These are phyloP conservation scores for Arthrobotrys sphaeroides DNA, from an alignment of 2,329 filamentous ascomycete species.

Conservation along the genomic window DNA sequence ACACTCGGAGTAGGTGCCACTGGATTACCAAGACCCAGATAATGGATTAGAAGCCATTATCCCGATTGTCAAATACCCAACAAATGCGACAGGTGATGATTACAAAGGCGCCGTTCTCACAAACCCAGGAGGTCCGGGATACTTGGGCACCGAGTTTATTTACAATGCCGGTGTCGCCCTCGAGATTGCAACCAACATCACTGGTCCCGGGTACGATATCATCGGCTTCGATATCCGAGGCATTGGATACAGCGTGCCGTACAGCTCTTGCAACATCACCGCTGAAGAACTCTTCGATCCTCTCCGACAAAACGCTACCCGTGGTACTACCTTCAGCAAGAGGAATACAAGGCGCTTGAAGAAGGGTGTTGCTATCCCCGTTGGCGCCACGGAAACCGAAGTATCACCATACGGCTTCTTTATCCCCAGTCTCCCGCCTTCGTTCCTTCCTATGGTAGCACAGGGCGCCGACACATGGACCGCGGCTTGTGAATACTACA, in stretches of 20 bases:
- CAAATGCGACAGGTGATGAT: conserved; percentile 56
- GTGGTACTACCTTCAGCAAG: background rate
- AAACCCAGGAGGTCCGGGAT: conserved; percentile 65
- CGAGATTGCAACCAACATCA: conserved; percentile 3
- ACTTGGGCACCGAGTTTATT: conserved; percentile 62
- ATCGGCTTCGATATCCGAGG: conserved; percentile 45
- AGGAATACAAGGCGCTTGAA: background rate
- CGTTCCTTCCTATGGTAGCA: background rate
- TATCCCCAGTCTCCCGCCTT: background rate
- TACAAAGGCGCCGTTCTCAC: conserved; percentile 60
- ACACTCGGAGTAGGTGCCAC: conserved; percentile 62
- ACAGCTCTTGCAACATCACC: conserved; percentile 16
- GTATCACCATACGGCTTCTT: conserved; percentile 12
- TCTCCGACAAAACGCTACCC: conserved; percentile 39
- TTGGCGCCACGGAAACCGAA: background rate
- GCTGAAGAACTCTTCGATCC: conserved; percentile 27
- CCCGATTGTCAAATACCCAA: conserved; percentile 34
- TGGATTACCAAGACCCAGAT: conserved; percentile 64
- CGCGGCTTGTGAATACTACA: background rate
- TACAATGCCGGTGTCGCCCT: conserved; percentile 45
- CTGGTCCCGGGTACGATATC: conserved; percentile 39
- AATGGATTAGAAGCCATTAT: conserved; percentile 55
- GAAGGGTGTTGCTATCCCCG: background rate
- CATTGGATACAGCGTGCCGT: conserved; percentile 36
- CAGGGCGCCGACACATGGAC: background rate